Evolutionary conservation across 257 asterid genomes (phyloP).

Genomic region (Phtheirospermum japonicum): DNA sequence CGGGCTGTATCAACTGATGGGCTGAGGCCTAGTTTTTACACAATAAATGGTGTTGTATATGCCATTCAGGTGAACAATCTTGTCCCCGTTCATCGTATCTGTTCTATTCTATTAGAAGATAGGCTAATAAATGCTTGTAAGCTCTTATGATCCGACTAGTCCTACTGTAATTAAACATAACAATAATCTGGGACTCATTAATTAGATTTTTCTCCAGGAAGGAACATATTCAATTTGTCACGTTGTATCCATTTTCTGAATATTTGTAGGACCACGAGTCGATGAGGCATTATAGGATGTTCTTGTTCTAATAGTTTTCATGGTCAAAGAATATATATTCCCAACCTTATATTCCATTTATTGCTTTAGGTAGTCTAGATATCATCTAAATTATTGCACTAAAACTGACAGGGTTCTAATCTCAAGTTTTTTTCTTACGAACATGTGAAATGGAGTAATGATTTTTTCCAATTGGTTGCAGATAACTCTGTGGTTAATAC

Average conservation of each 20-base stretch:
- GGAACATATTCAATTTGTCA: not conserved
- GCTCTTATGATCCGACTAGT: conserved; percentile 10
- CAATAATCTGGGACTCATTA: not conserved
- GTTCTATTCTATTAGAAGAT: conserved; percentile 6
- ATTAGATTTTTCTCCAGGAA: conserved; percentile 2
- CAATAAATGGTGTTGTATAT: conserved; percentile 75
- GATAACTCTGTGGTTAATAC: conserved; percentile 73
- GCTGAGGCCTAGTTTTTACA: conserved; percentile 84
- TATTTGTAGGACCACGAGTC: conserved; percentile 1
- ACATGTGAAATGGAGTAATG: not conserved
- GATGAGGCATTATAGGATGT: conserved; percentile 6
- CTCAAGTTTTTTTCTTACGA: not conserved
- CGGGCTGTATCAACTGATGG: conserved; percentile 97
- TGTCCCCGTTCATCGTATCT: conserved; percentile 1
- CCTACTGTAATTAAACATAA: not conserved
- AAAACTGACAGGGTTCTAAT: not conserved
- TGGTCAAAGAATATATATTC: not conserved
- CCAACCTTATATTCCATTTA: not conserved
- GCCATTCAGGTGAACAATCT: conserved; percentile 67
- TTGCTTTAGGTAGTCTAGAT: conserved; percentile 14
- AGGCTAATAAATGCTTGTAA: conserved; percentile 14
- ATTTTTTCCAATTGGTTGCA: conserved; percentile 36
- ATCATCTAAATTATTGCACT: not conserved
- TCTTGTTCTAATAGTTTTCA: not conserved
- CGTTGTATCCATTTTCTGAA: not conserved